A percentile compares a stretch with the other conserved stretches of the same genome.
phyloP scores from a whole-genome alignment of 345 rosid species.

The Aquilaria yunnanensis region DNA sequence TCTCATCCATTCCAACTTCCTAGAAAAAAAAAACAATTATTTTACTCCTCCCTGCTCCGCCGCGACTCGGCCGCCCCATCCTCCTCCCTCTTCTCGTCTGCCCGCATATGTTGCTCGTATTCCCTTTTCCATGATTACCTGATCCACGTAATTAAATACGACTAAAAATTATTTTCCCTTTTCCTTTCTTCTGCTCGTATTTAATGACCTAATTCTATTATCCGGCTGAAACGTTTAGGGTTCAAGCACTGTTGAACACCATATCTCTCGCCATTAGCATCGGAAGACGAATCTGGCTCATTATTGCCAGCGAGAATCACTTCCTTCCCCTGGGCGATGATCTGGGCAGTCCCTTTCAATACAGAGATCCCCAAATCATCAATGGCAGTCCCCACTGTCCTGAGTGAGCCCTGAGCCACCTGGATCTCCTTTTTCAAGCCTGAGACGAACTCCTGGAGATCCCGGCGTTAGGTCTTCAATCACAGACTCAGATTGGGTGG shows the following conservation, averaged over 20 bases:
- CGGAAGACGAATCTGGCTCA: conserved; percentile 49
- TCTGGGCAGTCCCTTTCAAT: conserved; percentile 64
- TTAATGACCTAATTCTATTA: no score
- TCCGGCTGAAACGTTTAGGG: conserved; percentile 55
- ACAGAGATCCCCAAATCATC: conserved; percentile 72
- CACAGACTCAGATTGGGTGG: conserved; percentile 70
- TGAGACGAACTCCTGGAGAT: conserved; percentile 74
- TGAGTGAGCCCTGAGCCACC: conserved; percentile 83
- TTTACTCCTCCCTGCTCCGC: no score
- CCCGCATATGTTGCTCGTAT: no score
- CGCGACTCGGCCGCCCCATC: no score
- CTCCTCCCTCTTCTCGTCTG: no score
- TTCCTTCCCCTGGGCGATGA: conserved; percentile 80
- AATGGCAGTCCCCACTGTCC: conserved; percentile 49
- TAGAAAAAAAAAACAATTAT: no score
- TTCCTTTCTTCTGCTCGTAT: no score
- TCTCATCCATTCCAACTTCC: no score
- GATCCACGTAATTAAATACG: no score
- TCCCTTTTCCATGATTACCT: no score
- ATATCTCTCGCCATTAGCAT: conserved; percentile 11
- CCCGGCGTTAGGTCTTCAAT: conserved; percentile 79
- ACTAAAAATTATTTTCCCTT: no score
- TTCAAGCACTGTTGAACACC: conserved; percentile 29
- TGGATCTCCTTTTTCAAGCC: conserved; percentile 86
- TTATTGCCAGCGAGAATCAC: conserved; percentile 55